Evolutionary conservation across 208 protist species (phyloP).

Genomic region (Vickermania ingenoplastis): DNA sequence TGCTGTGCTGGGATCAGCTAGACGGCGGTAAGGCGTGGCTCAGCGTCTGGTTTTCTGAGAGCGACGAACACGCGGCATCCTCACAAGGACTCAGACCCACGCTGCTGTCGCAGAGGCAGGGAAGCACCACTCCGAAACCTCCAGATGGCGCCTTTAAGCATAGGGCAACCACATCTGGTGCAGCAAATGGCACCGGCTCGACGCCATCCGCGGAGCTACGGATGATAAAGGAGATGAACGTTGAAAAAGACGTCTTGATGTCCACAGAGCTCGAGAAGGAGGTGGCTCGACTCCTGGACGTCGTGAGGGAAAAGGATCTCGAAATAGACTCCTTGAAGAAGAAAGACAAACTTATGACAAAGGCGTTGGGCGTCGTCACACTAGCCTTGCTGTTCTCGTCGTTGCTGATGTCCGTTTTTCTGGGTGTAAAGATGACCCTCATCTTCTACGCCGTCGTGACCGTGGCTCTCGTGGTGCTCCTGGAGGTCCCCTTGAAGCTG

Average conservation of each 20-base stretch:
- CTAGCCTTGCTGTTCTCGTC: conserved; percentile 29
- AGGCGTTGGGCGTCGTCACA: conserved; percentile 44
- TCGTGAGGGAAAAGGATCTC: conserved; percentile 35
- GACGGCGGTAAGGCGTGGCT: conserved; percentile 5
- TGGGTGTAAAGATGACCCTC: conserved; percentile 55
- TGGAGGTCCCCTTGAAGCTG: conserved; percentile 38
- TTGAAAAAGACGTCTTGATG: conserved; percentile 6
- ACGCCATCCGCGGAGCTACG: conserved; percentile 10
- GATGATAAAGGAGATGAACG: conserved; percentile 12
- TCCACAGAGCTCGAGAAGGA: conserved; percentile 14
- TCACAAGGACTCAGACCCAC: not conserved
- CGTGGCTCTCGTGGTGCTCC: conserved; percentile 11
- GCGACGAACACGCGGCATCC: not conserved
- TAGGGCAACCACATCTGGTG: not conserved
- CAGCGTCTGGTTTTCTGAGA: not conserved
- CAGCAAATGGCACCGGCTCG: not conserved
- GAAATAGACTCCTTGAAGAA: conserved; percentile 54
- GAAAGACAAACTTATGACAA: conserved; percentile 52
- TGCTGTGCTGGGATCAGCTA: conserved; percentile 4
- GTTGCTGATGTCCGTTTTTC: conserved; percentile 29
- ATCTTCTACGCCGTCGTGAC: conserved; percentile 10
- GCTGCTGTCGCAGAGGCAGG: not conserved
- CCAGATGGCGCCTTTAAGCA: too few relatives aligned
- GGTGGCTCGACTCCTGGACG: conserved; percentile 12
- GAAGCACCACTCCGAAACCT: not conserved